Evolutionary conservation across 140 eudicot genomes (phyloP).

Genomic region (Oenanthe javanica): DNA sequence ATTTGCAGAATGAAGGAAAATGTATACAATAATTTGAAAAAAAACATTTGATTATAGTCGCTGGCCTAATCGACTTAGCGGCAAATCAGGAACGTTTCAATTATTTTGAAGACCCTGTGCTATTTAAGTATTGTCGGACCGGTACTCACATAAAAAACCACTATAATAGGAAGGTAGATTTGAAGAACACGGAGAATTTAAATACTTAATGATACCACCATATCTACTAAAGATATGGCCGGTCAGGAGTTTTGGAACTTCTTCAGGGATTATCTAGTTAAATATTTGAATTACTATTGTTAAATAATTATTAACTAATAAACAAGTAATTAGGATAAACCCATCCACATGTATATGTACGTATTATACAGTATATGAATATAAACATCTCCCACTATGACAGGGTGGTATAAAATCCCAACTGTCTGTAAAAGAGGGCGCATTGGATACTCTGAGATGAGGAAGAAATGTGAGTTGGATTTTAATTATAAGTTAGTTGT

Average conservation of each 20-base stretch:
- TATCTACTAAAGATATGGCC: conserved; percentile 6
- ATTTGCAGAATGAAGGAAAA: no score
- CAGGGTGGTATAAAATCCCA: conserved; percentile 1
- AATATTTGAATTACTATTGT: background rate
- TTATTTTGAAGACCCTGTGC: no score
- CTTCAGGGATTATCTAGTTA: background rate
- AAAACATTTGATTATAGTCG: no score
- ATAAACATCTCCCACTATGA: background rate
- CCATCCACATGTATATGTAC: background rate
- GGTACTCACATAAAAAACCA: background rate
- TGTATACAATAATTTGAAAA: no score
- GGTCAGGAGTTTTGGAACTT: conserved; percentile 7
- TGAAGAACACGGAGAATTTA: background rate
- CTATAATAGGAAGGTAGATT: background rate
- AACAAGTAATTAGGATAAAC: background rate
- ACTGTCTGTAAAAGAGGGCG: conserved; percentile 1
- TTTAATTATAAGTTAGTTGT: background rate
- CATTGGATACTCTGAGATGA: conserved; percentile 3
- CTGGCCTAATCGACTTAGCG: no score
- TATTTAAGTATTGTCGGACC: background rate
- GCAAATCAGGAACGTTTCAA: no score
- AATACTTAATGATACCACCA: background rate
- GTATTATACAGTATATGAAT: background rate
- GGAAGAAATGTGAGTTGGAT: conserved; percentile 2
- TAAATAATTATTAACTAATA: background rate